These are phyloP conservation scores for Eucalyptus erythrocorys DNA, from an alignment of 345 rosid species.

Conservation along the genomic window DNA sequence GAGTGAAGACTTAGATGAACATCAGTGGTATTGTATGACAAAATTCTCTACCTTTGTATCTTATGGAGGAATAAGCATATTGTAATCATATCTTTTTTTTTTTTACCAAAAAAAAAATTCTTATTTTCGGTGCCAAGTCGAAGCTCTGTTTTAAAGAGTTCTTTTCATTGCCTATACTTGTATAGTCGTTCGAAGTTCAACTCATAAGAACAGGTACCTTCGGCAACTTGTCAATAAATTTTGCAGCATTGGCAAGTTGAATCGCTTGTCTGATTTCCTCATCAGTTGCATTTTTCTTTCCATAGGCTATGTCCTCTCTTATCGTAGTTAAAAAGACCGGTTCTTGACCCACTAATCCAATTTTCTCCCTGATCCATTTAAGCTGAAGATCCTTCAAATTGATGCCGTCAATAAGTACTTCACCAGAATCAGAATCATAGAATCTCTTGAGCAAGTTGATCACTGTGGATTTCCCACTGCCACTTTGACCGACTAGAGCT, in stretches of 20 bases:
- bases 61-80: not conserved
- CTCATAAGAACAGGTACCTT: conserved; percentile 11
- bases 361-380: conserved; percentile 41
- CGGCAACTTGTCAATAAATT: conserved; percentile 50
- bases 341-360: conserved; percentile 65
- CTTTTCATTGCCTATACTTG: not conserved
- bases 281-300: conserved; percentile 44
- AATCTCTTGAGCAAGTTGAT: conserved; percentile 56
- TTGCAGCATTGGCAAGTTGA: conserved; percentile 53
- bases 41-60: not conserved
- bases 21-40: not conserved
- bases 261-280: conserved; percentile 43
- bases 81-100: not conserved
- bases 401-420: conserved; percentile 45
- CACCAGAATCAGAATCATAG: conserved; percentile 62
- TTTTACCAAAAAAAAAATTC: too few relatives aligned
- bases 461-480: conserved; percentile 74
- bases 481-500: conserved; percentile 66
- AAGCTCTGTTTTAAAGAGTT: not conserved
- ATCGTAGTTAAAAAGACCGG: conserved; percentile 40
- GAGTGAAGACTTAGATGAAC: not conserved
- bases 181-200: not conserved
- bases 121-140: not conserved
- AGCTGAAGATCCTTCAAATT: conserved; percentile 41
- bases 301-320: conserved; percentile 55